Base-by-base conservation (phyloP, 2,329 filamentous ascomycete genomes). In the Colletotrichum godetiae region DNA sequence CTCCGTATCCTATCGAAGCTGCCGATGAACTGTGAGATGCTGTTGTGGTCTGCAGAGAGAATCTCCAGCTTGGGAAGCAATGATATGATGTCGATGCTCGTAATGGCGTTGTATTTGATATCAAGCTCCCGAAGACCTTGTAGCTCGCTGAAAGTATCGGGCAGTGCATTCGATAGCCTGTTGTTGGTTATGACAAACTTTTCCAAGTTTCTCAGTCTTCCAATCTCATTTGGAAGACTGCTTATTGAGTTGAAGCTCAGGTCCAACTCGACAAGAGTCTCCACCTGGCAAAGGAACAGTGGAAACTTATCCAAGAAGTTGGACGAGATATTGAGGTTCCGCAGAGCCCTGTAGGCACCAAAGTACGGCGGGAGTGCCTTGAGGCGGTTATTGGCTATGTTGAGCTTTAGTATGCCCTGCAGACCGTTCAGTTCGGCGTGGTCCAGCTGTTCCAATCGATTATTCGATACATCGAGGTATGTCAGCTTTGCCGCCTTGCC, bases 121-220 rank as follows among this genome's bases (percentile, higher is more conserved):
- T 99, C 97, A 56, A 99, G 91, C 82, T 98, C 96, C 75, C 94
- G 94, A 65, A 99, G 86, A 78, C 90, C 97, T 59, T 89, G 84
- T 8, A 98, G 85, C n/a, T 93, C 87, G 74, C 87, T 89, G 79
- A 98, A 94, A 0, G 91, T 89, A 1, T 89, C 85, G 10, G 95
- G 94, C 46, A 98, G 91, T 7, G 92, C 88, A 3, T 94, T 94
- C 24, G 90, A 89, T 15, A 99, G 86, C 74, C 93, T 92, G 83
- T 99, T 99, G 84, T 99, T 99, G 2, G 97, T 98, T 77, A 98
- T 96, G 85, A 97, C 80, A 94, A 99, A 89, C 75, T 95, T 92
- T 82, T 98, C 97, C 49, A 99, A 85, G 67, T 92, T 94, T 71
- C 88, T 91, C 71, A 99, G 84, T 68, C 91, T 91, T 7, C 95